Conservation (phyloP, 106 monocot genomes). For the Allium sativum region DNA sequence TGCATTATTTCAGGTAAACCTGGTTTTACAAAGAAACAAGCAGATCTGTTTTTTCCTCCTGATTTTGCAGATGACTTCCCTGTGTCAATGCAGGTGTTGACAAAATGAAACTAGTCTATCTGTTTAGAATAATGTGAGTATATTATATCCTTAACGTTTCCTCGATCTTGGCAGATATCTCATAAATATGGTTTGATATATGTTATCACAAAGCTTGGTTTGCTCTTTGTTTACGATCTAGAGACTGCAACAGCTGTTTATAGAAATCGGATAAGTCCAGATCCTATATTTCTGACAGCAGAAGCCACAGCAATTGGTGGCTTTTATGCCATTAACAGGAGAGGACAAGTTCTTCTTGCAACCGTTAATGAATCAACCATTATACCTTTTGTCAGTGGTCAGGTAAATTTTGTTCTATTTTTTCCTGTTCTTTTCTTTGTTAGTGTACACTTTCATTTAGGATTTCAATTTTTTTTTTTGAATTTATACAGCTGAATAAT, state of each 20-base stretch:
- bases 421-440: background rate
- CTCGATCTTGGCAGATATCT: conserved; percentile 59
- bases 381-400: conserved; percentile 87
- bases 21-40: conserved; percentile 96
- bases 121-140: background rate
- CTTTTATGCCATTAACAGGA: conserved; percentile 92
- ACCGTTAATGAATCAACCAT: conserved; percentile 96
- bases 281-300: conserved; percentile 92
- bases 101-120: background rate
- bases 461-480: background rate
- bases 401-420: conserved; percentile 24
- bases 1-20: conserved; percentile 57
- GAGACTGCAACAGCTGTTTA: conserved; percentile 94
- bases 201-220: conserved; percentile 96
- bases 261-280: conserved; percentile 94
- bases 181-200: conserved; percentile 85
- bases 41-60: conserved; percentile 99
- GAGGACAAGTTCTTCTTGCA: conserved; percentile 90
- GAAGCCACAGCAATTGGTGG: conserved; percentile 81
- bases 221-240: conserved; percentile 96
- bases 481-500: conserved; percentile 67
- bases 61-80: conserved; percentile 99
- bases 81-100: conserved; percentile 88
- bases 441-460: background rate
- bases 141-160: background rate